Percentiles rank a stretch among this genome's conserved stretches.
These are phyloP conservation scores for Linnemannia exigua DNA, from an alignment of 192 early-diverging fungal species.

Conservation along the genomic window DNA sequence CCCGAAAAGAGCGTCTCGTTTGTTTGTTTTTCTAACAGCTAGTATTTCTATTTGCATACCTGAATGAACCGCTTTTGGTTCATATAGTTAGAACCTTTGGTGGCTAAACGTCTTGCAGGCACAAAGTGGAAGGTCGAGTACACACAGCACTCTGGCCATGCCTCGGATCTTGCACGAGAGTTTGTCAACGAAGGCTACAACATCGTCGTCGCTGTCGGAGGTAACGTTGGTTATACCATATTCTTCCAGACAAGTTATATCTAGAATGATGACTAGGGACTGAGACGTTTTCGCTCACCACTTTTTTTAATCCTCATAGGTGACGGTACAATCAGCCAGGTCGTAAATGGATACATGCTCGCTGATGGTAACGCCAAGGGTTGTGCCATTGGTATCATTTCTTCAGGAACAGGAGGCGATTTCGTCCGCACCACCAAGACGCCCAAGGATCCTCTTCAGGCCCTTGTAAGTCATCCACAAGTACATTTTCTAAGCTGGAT, in stretches of 20 bases:
- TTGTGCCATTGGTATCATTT: slow-evolving; percentile 42
- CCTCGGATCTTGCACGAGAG: slow-evolving; percentile 41
- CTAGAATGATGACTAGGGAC: too few species aligned
- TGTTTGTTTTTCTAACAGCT: slow-evolving; percentile 11
- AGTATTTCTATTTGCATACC: too few species aligned
- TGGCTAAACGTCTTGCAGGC: slow-evolving; percentile 9
- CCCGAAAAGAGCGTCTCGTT: neutral
- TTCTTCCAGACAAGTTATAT: neutral
- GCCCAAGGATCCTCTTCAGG: slow-evolving; percentile 37
- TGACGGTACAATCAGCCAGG: slow-evolving; percentile 52
- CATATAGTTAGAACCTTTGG: slow-evolving; percentile 30
- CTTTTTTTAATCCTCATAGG: slow-evolving; percentile 5
- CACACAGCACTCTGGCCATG: slow-evolving; percentile 48
- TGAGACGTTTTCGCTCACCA: neutral
- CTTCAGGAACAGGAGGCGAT: slow-evolving; percentile 47
- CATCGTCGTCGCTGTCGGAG: slow-evolving; percentile 48
- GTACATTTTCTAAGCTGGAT: neutral
- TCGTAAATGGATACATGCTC: slow-evolving; percentile 50
- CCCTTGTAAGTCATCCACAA: slow-evolving; percentile 21
- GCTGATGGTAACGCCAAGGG: slow-evolving; percentile 26
- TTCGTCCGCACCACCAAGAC: slow-evolving; percentile 45
- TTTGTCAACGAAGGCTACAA: slow-evolving; percentile 31
- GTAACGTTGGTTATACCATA: neutral
- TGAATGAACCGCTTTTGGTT: too few species aligned
- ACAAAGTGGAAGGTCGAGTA: slow-evolving; percentile 45